Evolutionary conservation across 1,139 yeast genomes (phyloP).

Genomic region (Hemisphaericaspora xylanilytica): DNA sequence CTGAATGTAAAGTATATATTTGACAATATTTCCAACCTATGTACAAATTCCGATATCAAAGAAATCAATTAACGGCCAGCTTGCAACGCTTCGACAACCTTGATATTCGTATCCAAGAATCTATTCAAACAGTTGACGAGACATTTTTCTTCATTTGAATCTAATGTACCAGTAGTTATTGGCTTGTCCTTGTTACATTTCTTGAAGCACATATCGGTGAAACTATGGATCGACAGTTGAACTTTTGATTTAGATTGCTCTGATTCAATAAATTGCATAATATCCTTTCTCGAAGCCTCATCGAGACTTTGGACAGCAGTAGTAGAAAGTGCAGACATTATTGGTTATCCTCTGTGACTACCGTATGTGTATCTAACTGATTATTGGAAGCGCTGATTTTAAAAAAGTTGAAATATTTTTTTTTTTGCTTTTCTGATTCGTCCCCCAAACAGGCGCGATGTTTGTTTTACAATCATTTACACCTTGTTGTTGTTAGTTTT

Average conservation of each 20-base stretch:
- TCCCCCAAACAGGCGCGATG: too few species aligned
- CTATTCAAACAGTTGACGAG: slow-evolving; percentile 79
- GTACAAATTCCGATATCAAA: neutral
- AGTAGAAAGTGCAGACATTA: slow-evolving; percentile 64
- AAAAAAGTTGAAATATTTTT: too few species aligned
- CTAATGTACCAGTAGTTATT: slow-evolving; percentile 52
- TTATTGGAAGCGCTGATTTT: too few species aligned
- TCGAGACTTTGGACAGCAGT: slow-evolving; percentile 64
- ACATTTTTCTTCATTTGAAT: slow-evolving; percentile 65
- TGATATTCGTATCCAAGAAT: slow-evolving; percentile 82
- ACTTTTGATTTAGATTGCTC: slow-evolving; percentile 88
- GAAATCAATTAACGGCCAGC: slow-evolving; percentile 22
- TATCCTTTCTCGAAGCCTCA: slow-evolving; percentile 69
- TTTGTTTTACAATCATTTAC: too few species aligned
- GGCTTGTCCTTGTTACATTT: slow-evolving; percentile 63
- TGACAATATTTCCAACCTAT: neutral
- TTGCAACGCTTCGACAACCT: slow-evolving; percentile 62
- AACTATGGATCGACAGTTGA: slow-evolving; percentile 79
- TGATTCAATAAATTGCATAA: slow-evolving; percentile 70
- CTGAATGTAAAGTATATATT: slow-evolving; percentile 1
- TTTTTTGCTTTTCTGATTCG: too few species aligned
- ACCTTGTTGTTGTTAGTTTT: too few species aligned
- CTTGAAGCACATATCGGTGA: slow-evolving; percentile 88
- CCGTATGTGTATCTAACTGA: too few species aligned
- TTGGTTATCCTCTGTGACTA: too few species aligned